Evolutionary conservation across 2,329 filamentous ascomycete genomes (phyloP).

Genomic region (Neocatenulostroma microsporum): DNA sequence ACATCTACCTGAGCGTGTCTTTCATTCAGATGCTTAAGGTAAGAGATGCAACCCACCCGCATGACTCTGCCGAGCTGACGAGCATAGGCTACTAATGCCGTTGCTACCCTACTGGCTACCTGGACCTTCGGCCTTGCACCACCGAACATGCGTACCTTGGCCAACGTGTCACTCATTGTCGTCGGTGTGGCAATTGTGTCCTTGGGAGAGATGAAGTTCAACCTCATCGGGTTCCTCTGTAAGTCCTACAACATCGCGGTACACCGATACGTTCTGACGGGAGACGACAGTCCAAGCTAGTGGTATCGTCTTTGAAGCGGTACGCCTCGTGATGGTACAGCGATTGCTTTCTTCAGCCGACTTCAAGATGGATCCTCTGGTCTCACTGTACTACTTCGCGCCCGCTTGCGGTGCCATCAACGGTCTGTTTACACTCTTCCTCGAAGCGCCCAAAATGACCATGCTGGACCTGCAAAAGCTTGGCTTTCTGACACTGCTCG

Average conservation of each 20-base stretch:
- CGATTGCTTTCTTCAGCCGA: constrained; percentile 71
- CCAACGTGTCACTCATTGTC: constrained; percentile 92
- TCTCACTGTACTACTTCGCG: constrained; percentile 85
- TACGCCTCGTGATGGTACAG: constrained; percentile 77
- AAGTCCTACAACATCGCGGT: too few relatives aligned
- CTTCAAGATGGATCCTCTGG: constrained; percentile 90
- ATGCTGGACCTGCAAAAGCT: constrained; percentile 66
- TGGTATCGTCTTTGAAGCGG: constrained; percentile 73
- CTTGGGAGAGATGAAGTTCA: constrained; percentile 91
- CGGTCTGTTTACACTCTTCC: constrained; percentile 61
- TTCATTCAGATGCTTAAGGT: constrained; percentile 99
- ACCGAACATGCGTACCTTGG: constrained; percentile 76
- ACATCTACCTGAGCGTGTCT: constrained; percentile 87
- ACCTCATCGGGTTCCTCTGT: constrained; percentile 68
- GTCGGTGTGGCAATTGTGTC: constrained; percentile 91
- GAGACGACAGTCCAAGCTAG: too few relatives aligned
- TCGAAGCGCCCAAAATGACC: constrained; percentile 63
- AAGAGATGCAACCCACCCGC: constrained; percentile 19
- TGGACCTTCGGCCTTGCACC: constrained; percentile 81
- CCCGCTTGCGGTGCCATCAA: constrained; percentile 80
- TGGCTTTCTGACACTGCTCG: constrained; percentile 62
- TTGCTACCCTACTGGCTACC: constrained; percentile 81
- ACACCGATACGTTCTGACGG: too few relatives aligned
- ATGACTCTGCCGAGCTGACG: constrained; percentile 6
- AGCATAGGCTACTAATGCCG: constrained; percentile 76